Base-by-base conservation (phyloP, 441 rosid genomes). In the Erodium texanum region DNA sequence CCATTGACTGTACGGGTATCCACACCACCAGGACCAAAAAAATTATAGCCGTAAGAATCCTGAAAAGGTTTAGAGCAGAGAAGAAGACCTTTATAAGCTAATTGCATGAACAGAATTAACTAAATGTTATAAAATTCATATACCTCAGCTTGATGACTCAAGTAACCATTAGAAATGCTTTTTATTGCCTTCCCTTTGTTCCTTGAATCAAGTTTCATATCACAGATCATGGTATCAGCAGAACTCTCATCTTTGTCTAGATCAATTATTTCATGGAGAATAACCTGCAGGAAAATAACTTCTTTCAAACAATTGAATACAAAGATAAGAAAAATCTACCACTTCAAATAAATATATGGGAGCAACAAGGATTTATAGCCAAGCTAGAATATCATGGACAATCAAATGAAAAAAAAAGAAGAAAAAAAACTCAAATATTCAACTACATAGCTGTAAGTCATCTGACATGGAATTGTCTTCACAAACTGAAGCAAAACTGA, bases 171-270 rank as follows among this genome's bases (percentile, higher is more conserved):
- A 58, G 80, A 73, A 24, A 45, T 71, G 66, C 62, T 62, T 22
- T 76, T 68, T 58, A 82, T 64, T 34, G 82, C 83, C 77, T 89
- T 93, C 76, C 92, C 92, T 81, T 90, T 86, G 67, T 80, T 78
- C 73, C 74, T 78, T 41, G 43, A 22, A 73, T 79, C 84, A 71
- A 64, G 73, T 68, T 69, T 74, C 75, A 74, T 73, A 71, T 74
- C 84, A 74, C 71, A 45, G 54, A 81, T 65, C 71, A 72, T 59
- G 68, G 76, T 68, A 76, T 80, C 84, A 64, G 73, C 73, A 71
- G 71, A 63, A 73, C 77, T 87, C 36, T 86, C 89, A 70, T 86
- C 83, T 29, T 78, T 73, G 56, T 87, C 90, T 67, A 79, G 71
- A 75, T 87, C 85, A 77, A 84, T 86, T 36, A 82, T 81, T 73